Evolutionary conservation across 1,284 basidiomycete genomes (phyloP), one percentile per base, ranked within the genome.

Genomic region (Ustilago vetiveriae): DNA sequence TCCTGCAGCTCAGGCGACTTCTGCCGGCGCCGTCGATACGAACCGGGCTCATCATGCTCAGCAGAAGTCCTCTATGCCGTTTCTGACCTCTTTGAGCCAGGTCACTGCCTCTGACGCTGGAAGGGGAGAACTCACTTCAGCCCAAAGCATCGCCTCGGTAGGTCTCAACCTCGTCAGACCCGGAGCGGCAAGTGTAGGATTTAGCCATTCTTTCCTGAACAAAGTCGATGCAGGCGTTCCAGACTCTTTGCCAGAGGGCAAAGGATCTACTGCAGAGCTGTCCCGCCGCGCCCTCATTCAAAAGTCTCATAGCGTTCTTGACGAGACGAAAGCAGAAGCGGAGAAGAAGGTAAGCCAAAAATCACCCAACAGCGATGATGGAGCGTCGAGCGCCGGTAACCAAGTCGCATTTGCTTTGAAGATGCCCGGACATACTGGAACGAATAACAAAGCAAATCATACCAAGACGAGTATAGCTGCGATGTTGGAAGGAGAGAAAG

Each of bases 121-220:
- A n/a, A 42, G 30, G 35, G 16, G 19, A 9, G n/a, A 8, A 7
- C 36, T 19, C 8, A 21, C 24, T 3, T 46, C 35, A 7, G 3
- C 33, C 17, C 29, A 23, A 16, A 40, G 26, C 1, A 49, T 37
- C 37, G 33, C 40, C 16, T 43, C 41, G 3, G 57, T 60, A 13
- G 57, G 57, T 30, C 50, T 60, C 24, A 39, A 39, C 16, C 45
- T 60, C 6, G 45, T 45, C 46, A 38, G 16, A 21, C 27, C 36
- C 22, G 17, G 13, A 11, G n/a, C 36, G n/a, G 17, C 35, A 0
- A 22, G 14, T 4, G 35, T 13, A 16, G 26, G 27, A 6, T 47
- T 38, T 16, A 21, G 42, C 21, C 22, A 23, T 3, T n/a, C 42
- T 1, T 21, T 32, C 23, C 35, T 35, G 4, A 46, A 16, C 44